phyloP scores from a whole-genome alignment of 148 eudicot species.

The Silene conica region DNA sequence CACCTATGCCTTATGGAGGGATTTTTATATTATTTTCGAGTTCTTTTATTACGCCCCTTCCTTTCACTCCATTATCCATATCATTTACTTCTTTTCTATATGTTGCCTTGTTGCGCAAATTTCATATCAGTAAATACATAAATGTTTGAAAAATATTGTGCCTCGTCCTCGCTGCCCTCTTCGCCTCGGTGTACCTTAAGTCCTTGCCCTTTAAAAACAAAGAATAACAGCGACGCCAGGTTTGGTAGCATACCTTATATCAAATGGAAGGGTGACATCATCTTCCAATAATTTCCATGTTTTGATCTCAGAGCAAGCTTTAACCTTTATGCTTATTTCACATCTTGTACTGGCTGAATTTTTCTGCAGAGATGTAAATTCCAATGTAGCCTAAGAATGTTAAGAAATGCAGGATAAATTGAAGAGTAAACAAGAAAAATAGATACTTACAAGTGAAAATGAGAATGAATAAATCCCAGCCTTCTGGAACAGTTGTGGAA shows the following conservation, averaged over 20 bases:
- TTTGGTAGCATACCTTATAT: constrained; percentile 36
- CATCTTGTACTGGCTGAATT: constrained; percentile 14
- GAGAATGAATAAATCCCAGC: constrained; percentile 53
- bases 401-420: background rate
- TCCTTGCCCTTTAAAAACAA: too few relatives aligned
- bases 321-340: constrained; percentile 41
- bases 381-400: constrained; percentile 5
- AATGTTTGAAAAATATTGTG: too few relatives aligned
- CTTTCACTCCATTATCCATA: too few relatives aligned
- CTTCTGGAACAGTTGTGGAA: constrained; percentile 36
- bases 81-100: too few relatives aligned
- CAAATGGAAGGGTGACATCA: constrained; percentile 10
- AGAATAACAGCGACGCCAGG: background rate
- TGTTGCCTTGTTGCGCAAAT: too few relatives aligned
- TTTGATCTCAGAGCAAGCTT: constrained; percentile 38
- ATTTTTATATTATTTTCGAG: too few relatives aligned
- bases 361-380: constrained; percentile 27
- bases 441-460: constrained; percentile 53
- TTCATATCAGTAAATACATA: too few relatives aligned
- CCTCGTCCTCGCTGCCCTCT: too few relatives aligned
- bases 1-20: too few relatives aligned
- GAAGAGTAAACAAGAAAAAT: background rate
- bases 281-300: constrained; percentile 38
- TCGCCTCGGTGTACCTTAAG: too few relatives aligned
- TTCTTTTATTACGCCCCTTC: too few relatives aligned